Evolutionary conservation across 176 grass and related monocot species (phyloP), one percentile per base, ranked within the genome.

Genomic region (Neostapfia colusana): DNA sequence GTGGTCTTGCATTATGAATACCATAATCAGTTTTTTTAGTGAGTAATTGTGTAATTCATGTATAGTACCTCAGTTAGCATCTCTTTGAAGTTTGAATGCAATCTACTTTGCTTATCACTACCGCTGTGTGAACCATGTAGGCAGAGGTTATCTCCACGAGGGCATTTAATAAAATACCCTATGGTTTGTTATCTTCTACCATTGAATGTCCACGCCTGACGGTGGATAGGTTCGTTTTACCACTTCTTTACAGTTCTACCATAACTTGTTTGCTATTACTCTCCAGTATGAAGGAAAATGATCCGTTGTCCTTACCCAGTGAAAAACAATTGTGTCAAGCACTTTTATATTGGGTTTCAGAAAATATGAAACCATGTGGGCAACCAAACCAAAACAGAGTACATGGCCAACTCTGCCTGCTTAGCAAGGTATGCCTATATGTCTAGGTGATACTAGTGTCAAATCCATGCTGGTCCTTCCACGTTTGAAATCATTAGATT

Each of bases 261-360:
- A 14, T 25, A 15, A 66, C 23, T 54, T 82, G 27, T 53, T 78
- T 77, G 12, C 11, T 28, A 18, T 28, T 21, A 35, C 75, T 70
- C 10, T 8, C 6, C 14, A 76, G 10, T 53, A 37, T 4, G 14
- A 80, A 38, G 25, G 16, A 84, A 68, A 65, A 57, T 76, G 34
- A 82, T 83, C 68, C 41, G 11, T 7, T 67, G 63, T 40, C 65
- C 49, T 41, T 88, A 31, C 57, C 8, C 59, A 92, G 90, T 84
- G 90, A 93, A 79, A 93, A 81, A 10, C 90, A 93, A 81, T 56
- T 89, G 53, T 89, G 86, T 34, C 73, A 93, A 76, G 81, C 68
- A 78, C 71, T 93, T 78, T 45, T 89, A 69, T 13, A 58, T 37
- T 89, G 90, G 90, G 17, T 84, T 81, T 89, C 86, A 18, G 24